Conservation (phyloP, 1,284 basidiomycete genomes). For the Porodaedalea pini region DNA sequence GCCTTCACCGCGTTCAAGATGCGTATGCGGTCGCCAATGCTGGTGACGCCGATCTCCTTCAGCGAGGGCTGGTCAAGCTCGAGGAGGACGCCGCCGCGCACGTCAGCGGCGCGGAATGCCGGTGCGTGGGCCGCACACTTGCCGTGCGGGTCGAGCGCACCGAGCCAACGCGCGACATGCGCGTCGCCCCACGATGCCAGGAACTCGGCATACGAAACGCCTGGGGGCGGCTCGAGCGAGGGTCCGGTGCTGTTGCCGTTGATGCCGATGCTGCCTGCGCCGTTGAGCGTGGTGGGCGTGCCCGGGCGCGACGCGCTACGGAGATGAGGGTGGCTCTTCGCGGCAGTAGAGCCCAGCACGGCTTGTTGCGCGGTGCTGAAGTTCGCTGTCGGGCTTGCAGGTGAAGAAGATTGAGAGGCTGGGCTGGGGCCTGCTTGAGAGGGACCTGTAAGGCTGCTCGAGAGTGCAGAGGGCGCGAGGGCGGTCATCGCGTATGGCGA, state of each 20-base stretch:
- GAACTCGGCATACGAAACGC: conserved; percentile 56
- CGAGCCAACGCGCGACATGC: conserved; percentile 69
- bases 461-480: conserved; percentile 28
- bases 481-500: conserved; percentile 16
- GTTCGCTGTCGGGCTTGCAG: conserved; percentile 46
- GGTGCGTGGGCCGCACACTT: conserved; percentile 68
- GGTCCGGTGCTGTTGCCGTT: conserved; percentile 33
- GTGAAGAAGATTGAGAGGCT: conserved; percentile 47
- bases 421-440: conserved; percentile 30
- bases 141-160: conserved; percentile 43
- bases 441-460: conserved; percentile 35
- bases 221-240: conserved; percentile 55
- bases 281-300: conserved; percentile 28
- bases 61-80: conserved; percentile 84
- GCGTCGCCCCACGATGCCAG: conserved; percentile 66
- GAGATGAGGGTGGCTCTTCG: conserved; percentile 29
- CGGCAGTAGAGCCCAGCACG: conserved; percentile 35
- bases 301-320: conserved; percentile 22
- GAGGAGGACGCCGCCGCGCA: conserved; percentile 82
- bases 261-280: conserved; percentile 21
- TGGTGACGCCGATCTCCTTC: conserved; percentile 84
- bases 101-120: conserved; percentile 80
- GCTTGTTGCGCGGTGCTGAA: conserved; percentile 35
- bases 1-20: conserved; percentile 81
- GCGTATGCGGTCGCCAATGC: conserved; percentile 86